Evolutionary conservation across 108 stramenopile genomes (phyloP).

Genomic region (Skeletonema menzelii): DNA sequence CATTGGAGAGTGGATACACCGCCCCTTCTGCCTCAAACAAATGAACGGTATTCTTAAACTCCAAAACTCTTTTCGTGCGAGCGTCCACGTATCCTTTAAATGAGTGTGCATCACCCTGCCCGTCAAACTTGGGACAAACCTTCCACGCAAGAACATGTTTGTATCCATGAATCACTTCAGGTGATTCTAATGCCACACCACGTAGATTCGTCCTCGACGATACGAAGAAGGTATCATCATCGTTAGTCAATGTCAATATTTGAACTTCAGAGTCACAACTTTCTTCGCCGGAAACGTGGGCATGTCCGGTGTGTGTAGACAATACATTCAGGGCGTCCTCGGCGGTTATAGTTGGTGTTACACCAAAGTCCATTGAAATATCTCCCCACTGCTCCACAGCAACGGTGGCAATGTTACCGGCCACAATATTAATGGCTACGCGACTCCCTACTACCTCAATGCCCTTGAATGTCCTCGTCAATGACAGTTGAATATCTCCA

Average conservation of each 20-base stretch:
- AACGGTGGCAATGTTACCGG: neutral
- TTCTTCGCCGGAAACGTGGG: neutral
- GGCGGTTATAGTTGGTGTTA: neutral
- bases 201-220: neutral
- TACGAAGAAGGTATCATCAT: neutral
- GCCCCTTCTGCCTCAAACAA: constrained; percentile 24
- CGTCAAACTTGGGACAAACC: constrained; percentile 22
- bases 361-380: neutral
- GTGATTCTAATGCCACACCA: neutral
- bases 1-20: constrained; percentile 19
- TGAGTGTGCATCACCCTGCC: constrained; percentile 1
- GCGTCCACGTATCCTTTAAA: constrained; percentile 22
- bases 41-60: constrained; percentile 18
- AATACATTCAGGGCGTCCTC: neutral
- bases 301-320: neutral
- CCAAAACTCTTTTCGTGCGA: constrained; percentile 1
- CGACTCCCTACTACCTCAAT: constrained; percentile 18
- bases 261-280: constrained; percentile 1
- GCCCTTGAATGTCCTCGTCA: constrained; percentile 12
- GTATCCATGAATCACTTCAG: neutral
- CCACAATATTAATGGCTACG: constrained; percentile 12
- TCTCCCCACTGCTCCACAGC: neutral
- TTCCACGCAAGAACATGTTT: constrained; percentile 10
- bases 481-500: constrained; percentile 26
- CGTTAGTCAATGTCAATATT: neutral